Percentiles rank a stretch among this genome's conserved stretches.
phyloP scores from a whole-genome alignment of 73 alveolate genomes.

The Diophrys sp. region DNA sequence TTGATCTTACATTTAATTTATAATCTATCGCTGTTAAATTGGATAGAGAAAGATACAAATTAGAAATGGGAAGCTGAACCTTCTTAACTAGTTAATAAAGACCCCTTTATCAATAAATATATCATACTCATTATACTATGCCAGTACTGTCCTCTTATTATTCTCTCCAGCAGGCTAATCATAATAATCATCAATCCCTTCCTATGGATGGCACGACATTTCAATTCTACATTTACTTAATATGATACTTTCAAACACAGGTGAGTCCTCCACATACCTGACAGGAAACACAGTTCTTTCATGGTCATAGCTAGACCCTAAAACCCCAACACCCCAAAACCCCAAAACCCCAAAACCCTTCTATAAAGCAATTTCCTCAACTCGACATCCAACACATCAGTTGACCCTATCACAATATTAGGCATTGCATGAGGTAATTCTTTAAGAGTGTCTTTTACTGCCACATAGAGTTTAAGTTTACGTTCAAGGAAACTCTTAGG shows the following conservation, averaged over 20 bases:
- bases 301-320: constrained; percentile 49
- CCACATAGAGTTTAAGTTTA: constrained; percentile 80
- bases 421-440: constrained; percentile 93
- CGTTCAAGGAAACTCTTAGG: constrained; percentile 93
- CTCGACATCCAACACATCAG: constrained; percentile 75
- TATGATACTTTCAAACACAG: constrained; percentile 30
- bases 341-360: too few species aligned
- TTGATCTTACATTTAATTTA: too few species aligned
- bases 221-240: constrained; percentile 47
- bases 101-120: constrained; percentile 67
- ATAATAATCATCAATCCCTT: constrained; percentile 37
- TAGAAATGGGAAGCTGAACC: too few species aligned
- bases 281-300: constrained; percentile 32
- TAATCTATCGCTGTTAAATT: too few species aligned
- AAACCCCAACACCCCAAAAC: too few species aligned
- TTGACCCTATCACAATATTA: constrained; percentile 91
- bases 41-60: too few species aligned
- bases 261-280: constrained; percentile 26
- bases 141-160: not conserved
- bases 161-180: not conserved
- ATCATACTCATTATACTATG: not conserved
- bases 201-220: constrained; percentile 53
- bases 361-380: constrained; percentile 33
- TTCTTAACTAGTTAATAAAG: too few species aligned
- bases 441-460: constrained; percentile 87